These are phyloP conservation scores for Echinosophora koreensis DNA, from an alignment of 306 rosid species.

Conservation along the genomic window DNA sequence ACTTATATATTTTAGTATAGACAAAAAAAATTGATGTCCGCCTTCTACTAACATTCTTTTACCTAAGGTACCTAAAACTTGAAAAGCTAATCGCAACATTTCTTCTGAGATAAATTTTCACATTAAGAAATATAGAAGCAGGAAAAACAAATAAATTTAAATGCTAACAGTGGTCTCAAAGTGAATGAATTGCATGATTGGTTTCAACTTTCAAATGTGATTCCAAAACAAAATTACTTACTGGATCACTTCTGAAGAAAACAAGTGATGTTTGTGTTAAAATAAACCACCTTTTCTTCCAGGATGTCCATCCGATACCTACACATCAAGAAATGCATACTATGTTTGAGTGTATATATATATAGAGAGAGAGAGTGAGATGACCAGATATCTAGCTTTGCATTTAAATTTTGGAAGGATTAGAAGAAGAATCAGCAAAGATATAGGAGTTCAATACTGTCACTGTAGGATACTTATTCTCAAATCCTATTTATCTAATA, in stretches of 20 bases:
- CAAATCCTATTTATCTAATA: not conserved
- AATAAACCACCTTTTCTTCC: slow-evolving; percentile 99
- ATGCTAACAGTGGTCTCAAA: not conserved
- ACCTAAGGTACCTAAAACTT: slow-evolving; percentile 25
- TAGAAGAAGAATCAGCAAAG: slow-evolving; percentile 19
- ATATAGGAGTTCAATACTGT: not conserved
- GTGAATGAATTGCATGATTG: slow-evolving; percentile 16
- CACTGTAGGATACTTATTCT: not conserved
- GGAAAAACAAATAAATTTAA: slow-evolving; percentile 5
- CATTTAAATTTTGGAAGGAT: slow-evolving; percentile 18
- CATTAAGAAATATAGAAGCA: not conserved
- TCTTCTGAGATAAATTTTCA: not conserved
- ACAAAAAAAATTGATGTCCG: not conserved
- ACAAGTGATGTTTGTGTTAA: slow-evolving; percentile 90
- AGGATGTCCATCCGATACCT: slow-evolving; percentile 99
- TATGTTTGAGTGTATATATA: not conserved
- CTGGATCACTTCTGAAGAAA: slow-evolving; percentile 99
- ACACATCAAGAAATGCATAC: slow-evolving; percentile 39
- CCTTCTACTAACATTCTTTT: not conserved
- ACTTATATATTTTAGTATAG: too few relatives aligned
- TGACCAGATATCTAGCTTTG: too few relatives aligned
- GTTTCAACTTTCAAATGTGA: not conserved
- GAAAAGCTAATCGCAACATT: not conserved
- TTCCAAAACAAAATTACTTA: slow-evolving; percentile 60
- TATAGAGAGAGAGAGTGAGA: too few relatives aligned